Evolutionary conservation across 805 yeast genomes (phyloP), one percentile per base, ranked within the genome.

Genomic region (Pichia scutulata): DNA sequence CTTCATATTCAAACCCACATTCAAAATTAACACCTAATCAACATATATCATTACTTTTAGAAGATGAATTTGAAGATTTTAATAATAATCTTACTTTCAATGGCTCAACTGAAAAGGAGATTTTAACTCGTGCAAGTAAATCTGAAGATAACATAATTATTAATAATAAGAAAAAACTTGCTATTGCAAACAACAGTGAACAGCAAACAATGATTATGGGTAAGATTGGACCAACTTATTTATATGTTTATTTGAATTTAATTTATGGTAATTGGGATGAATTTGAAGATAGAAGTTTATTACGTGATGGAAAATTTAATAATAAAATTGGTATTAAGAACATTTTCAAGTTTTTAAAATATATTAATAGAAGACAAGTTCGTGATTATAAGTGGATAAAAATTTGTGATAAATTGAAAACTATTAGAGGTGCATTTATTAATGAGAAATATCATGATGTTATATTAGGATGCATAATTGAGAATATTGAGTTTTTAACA

Each of bases 191-290:
- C n/a, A 22, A 36, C 14, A 48, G 42, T 33, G 22, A 18, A 13
- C 5, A 22, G 16, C 40, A 48, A 12, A 48, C 40, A 2, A 22
- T 40, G 7, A 44, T 40, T 21, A n/a, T 48, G 37, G 18, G 45
- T 3, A 44, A 22, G 16, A n/a, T 41, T 39, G 52, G 52, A 9
- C 48, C 52, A 12, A 30, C 33, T 2, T 49, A 52, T 24, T 23
- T 46, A 19, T 41, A 46, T 21, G 33, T 46, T 4, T 41, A 53
- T 41, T 36, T 52, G 30, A 39, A 43, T 30, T 30, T 36, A 10
- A 43, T 47, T 36, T 50, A 46, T 43, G 55, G 55, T 5, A 45
- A 23, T 18, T 37, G 40, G 39, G 51, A 52, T n/a, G 50, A 52
- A 18, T 43, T 45, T 43, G 47, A 41, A 28, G 7, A 21, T 13